Evolutionary conservation across 106 monocot genomes (phyloP).

Genomic region (Dendrobium nobile): DNA sequence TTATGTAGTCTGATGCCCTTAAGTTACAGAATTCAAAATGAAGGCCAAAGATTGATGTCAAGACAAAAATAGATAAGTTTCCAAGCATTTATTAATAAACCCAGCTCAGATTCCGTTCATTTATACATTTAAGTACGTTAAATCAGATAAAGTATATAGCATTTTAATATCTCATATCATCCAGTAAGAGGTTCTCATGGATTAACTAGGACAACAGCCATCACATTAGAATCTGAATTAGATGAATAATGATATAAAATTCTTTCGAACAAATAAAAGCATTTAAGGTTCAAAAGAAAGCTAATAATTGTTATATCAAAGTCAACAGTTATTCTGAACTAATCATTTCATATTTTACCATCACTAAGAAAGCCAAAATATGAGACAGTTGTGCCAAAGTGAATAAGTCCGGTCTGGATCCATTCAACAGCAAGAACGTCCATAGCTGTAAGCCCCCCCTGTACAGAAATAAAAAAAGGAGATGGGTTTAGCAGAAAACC

Average conservation of each 20-base stretch:
- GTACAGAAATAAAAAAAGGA: neutral
- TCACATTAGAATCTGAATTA: neutral
- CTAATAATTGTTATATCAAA: neutral
- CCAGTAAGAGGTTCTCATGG: neutral
- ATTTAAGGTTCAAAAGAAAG: neutral
- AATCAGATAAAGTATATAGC: neutral
- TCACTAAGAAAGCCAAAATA: conserved; percentile 16
- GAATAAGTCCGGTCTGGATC: conserved; percentile 15
- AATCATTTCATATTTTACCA: conserved; percentile 6
- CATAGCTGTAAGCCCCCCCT: conserved; percentile 16
- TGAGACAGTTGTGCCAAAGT: conserved; percentile 11
- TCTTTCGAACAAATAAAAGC: neutral
- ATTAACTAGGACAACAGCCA: neutral
- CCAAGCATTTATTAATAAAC: neutral
- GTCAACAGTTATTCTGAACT: neutral
- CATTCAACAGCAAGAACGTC: conserved; percentile 13
- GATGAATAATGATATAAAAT: neutral
- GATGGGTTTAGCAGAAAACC: neutral
- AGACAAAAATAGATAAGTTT: neutral
- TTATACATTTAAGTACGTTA: neutral
- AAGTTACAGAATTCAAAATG: too few relatives aligned
- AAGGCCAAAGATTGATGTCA: neutral
- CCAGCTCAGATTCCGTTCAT: neutral
- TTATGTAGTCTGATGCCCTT: too few relatives aligned
- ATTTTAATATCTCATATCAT: neutral